Evolutionary conservation across 345 rosid species (phyloP), one percentile per base, ranked within the genome.

Genomic region (Murraya koenigii): DNA sequence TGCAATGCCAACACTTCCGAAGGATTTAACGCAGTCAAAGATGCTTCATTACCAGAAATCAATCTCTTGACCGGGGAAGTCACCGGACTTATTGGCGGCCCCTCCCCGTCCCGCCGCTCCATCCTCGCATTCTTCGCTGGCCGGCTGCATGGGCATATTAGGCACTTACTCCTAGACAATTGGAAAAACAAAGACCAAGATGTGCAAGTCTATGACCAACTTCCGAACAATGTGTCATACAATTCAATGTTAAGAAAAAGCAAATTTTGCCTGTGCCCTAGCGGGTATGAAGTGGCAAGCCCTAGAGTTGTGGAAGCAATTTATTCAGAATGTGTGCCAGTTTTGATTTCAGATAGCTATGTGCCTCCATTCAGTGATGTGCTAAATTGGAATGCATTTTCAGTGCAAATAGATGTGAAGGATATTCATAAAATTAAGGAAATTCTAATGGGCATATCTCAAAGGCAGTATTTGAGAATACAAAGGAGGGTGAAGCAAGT

Each of bases 1-100:
- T 90, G 97, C 89, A 94, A 94, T 61, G 97, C 98, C 49, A 94
- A 94, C 66, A 80, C 82, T 19, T 92, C 97, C 2, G 97, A 94
- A 79, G 90, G 89, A 54, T 94, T 94, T 83, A 87, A 87, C 35
- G 97, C 97, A 8, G 59, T 64, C 38, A 94, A 92, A 82, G 98
- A 94, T 47, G 93, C 84, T 35, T 82, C 91, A 2, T 79, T 94
- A 36, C 97, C 95, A 3, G 97, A 90, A 84, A 89, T 94, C 69
- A 81, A 89, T 74, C 90, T 91, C 68, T 72, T 13, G 17, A 88
- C 89, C 4, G 98, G 94, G 5, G 87, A 94, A 62, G 69, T 86
- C 52, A 71, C 77, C 9, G 86, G 88, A 62, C 87, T 85, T 22
- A 67, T 88, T 0, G 86, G 90, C 1, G 88, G 88, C 35, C 81